A percentile compares a stretch with the other conserved stretches of the same genome.
Evolutionary conservation across 139 green algal genomes (phyloP).

Genomic region (Haematococcus lacustris): DNA sequence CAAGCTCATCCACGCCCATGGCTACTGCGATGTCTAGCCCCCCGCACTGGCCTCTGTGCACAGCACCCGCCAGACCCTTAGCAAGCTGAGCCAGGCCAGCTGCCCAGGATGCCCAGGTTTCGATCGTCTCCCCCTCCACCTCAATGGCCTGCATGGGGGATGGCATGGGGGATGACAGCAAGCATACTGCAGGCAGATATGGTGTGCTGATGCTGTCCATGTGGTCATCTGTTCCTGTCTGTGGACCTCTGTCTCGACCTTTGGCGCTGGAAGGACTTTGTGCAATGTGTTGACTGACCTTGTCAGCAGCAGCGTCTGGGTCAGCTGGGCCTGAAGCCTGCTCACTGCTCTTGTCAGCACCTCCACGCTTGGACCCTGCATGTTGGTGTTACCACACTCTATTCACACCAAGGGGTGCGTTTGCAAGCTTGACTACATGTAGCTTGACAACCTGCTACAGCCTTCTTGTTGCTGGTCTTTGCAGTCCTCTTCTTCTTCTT

Average conservation of each 20-base stretch:
- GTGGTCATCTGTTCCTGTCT: slow-evolving; percentile 9
- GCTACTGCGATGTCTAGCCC: slow-evolving; percentile 3
- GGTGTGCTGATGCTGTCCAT: too few relatives aligned
- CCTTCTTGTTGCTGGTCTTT: neutral
- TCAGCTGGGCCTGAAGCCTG: too few relatives aligned
- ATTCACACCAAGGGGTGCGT: neutral
- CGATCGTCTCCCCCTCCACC: slow-evolving; percentile 31
- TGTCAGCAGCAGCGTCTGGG: neutral
- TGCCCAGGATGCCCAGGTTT: slow-evolving; percentile 45
- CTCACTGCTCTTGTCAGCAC: too few relatives aligned
- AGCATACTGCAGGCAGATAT: too few relatives aligned
- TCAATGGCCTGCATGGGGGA: slow-evolving; percentile 4
- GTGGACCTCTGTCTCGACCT: neutral
- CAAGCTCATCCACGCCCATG: slow-evolving; percentile 11
- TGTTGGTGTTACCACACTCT: neutral
- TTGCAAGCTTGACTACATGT: too few relatives aligned
- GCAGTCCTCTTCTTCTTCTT: neutral
- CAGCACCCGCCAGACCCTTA: slow-evolving; percentile 35
- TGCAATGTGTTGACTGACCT: neutral
- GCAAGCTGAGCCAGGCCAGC: slow-evolving; percentile 40
- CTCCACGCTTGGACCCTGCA: too few relatives aligned
- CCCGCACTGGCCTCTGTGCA: slow-evolving; percentile 16
- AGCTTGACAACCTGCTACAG: too few relatives aligned
- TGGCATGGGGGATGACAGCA: too few relatives aligned
- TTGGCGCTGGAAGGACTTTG: neutral